phyloP scores from a whole-genome alignment of 805 yeast genomes.

The Ogataea henricii region DNA sequence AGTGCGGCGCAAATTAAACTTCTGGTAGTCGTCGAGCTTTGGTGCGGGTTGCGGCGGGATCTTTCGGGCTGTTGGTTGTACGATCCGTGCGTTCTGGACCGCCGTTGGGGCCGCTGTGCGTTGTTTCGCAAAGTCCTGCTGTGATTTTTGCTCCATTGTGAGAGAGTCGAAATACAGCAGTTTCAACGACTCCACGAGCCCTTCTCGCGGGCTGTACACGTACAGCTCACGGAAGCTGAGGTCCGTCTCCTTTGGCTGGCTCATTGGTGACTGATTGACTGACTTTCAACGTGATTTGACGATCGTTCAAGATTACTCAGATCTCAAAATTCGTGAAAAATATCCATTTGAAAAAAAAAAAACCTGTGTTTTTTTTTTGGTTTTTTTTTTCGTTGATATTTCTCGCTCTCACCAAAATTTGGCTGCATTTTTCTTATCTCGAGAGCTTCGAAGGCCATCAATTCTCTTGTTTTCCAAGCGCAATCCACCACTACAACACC shows the following conservation, averaged over 20 bases:
- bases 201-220: constrained; percentile 46
- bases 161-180: constrained; percentile 57
- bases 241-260: neutral
- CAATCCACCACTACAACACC: neutral
- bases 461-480: neutral
- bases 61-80: constrained; percentile 19
- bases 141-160: constrained; percentile 37
- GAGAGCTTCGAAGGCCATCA: too few relatives aligned
- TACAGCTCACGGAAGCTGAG: constrained; percentile 42
- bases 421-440: neutral
- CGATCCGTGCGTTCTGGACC: constrained; percentile 2
- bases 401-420: too few relatives aligned
- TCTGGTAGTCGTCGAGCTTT: constrained; percentile 20
- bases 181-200: constrained; percentile 47
- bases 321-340: constrained; percentile 1
- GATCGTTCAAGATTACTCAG: neutral
- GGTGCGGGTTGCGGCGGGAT: constrained; percentile 2
- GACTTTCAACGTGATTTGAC: too few relatives aligned
- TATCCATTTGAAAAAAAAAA: constrained; percentile 4
- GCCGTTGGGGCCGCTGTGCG: neutral
- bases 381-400: neutral
- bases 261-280: too few relatives aligned
- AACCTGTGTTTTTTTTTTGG: neutral
- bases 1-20: constrained; percentile 56
- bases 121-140: constrained; percentile 21